These are phyloP conservation scores for Chrysanthemum makinoi DNA, from an alignment of 129 eudicot species.

Conservation along the genomic window DNA sequence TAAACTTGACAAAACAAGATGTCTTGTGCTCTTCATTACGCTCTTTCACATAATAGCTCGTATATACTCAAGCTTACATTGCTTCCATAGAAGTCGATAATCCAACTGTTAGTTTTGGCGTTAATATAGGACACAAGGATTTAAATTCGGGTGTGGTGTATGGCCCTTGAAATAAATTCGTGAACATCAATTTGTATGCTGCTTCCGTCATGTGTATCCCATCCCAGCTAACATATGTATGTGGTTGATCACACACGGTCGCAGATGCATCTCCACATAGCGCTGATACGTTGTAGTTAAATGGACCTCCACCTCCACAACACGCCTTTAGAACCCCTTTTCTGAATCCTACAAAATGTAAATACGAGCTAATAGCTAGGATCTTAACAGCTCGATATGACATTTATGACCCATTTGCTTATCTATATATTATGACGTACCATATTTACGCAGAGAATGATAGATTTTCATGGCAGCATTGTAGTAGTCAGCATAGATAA, in stretches of 20 bases:
- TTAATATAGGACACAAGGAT: slow-evolving; percentile 11
- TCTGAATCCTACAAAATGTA: slow-evolving; percentile 7
- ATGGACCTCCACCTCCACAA: slow-evolving; percentile 36
- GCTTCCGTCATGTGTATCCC: slow-evolving; percentile 32
- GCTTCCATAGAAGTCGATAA: slow-evolving; percentile 17
- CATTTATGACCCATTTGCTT: too few relatives aligned
- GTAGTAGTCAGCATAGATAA: slow-evolving; percentile 35
- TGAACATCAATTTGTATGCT: slow-evolving; percentile 30
- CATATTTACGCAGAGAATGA: slow-evolving; percentile 16
- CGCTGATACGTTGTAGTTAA: slow-evolving; percentile 9
- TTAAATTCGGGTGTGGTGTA: slow-evolving; percentile 26
- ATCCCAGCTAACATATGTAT: slow-evolving; percentile 28
- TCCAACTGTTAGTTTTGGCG: background rate
- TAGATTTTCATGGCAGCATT: slow-evolving; percentile 31
- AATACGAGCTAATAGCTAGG: background rate
- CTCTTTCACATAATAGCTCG: too few relatives aligned
- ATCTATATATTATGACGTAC: background rate
- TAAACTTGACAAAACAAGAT: too few relatives aligned
- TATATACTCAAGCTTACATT: too few relatives aligned
- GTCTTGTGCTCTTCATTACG: too few relatives aligned
- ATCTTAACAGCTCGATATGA: too few relatives aligned
- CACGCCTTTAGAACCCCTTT: slow-evolving; percentile 33
- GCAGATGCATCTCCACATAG: slow-evolving; percentile 17
- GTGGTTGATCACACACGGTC: slow-evolving; percentile 15
- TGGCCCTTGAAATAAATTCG: slow-evolving; percentile 36